phyloP scores from a whole-genome alignment of 2,329 filamentous ascomycete genomes.

The Ophiostoma piceae region DNA sequence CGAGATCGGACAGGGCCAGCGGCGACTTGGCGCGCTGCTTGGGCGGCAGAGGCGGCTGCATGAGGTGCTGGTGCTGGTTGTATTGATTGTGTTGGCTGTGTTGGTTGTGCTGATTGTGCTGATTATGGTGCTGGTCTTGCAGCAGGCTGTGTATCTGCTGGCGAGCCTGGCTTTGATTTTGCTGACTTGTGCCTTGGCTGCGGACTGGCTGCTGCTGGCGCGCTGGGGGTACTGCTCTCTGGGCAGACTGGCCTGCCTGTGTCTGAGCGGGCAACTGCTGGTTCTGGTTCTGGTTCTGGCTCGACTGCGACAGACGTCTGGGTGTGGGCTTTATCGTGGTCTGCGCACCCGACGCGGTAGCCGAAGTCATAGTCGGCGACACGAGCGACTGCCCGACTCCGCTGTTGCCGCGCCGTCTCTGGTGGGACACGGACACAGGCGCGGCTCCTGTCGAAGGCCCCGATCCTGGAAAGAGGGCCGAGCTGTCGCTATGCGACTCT shows the following conservation, averaged over 20 bases:
- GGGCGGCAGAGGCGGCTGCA: conserved; percentile 36
- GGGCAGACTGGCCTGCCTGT: neutral
- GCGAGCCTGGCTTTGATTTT: conserved; percentile 1
- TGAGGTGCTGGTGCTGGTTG: conserved; percentile 33
- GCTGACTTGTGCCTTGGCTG: neutral
- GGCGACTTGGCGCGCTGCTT: conserved; percentile 51
- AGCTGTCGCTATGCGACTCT: neutral
- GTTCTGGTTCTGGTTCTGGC: neutral
- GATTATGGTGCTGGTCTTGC: conserved; percentile 15
- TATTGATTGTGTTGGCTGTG: conserved; percentile 29
- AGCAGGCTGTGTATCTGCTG: conserved; percentile 10
- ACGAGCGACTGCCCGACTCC: neutral
- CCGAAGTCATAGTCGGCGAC: neutral
- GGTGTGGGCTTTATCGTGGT: neutral
- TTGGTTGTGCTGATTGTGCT: conserved; percentile 26
- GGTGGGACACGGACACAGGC: neutral
- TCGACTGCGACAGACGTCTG: conserved; percentile 3
- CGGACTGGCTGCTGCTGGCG: neutral
- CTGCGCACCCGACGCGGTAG: neutral
- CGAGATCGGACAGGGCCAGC: conserved; percentile 47
- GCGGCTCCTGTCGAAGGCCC: neutral
- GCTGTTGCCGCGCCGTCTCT: conserved; percentile 8
- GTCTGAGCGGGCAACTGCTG: neutral
- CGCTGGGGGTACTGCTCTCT: neutral
- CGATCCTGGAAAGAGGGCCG: neutral